These are phyloP conservation scores for Plectosphaerella cucumerina DNA, from an alignment of 2,329 filamentous ascomycete species.

Conservation along the genomic window DNA sequence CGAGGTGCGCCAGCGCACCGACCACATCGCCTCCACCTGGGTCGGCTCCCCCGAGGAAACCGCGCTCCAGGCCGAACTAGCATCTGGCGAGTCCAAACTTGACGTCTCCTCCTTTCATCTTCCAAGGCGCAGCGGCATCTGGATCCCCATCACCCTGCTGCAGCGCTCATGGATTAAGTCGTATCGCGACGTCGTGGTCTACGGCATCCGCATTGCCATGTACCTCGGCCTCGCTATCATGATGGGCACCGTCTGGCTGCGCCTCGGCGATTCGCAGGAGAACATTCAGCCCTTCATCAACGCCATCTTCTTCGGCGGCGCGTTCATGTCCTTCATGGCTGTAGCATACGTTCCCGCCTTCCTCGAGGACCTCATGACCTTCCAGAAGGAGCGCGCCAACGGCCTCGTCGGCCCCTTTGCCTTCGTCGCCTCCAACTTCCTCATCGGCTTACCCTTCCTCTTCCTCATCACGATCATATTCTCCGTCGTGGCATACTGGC, in stretches of 20 bases:
- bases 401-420: constrained; percentile 72
- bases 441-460: constrained; percentile 77
- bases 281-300: constrained; percentile 81
- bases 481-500: constrained; percentile 73
- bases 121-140: constrained; percentile 38
- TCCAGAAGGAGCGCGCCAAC: constrained; percentile 74
- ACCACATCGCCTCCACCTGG: constrained; percentile 20
- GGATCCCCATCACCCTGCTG: constrained; percentile 60
- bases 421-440: constrained; percentile 74
- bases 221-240: constrained; percentile 72
- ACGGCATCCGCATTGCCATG: constrained; percentile 79
- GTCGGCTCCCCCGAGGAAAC: constrained; percentile 14
- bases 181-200: constrained; percentile 78
- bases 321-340: constrained; percentile 78
- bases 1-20: constrained; percentile 19
- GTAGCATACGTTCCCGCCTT: constrained; percentile 83
- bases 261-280: constrained; percentile 61
- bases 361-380: constrained; percentile 71
- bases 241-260: constrained; percentile 86
- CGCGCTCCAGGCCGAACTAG: neutral
- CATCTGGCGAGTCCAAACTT: constrained; percentile 1
- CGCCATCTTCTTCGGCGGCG: constrained; percentile 71
- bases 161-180: constrained; percentile 80
- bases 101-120: constrained; percentile 11
- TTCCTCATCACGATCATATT: constrained; percentile 76